Evolutionary conservation across 345 rosid species (phyloP).

Genomic region (Eucalyptus curtisii): DNA sequence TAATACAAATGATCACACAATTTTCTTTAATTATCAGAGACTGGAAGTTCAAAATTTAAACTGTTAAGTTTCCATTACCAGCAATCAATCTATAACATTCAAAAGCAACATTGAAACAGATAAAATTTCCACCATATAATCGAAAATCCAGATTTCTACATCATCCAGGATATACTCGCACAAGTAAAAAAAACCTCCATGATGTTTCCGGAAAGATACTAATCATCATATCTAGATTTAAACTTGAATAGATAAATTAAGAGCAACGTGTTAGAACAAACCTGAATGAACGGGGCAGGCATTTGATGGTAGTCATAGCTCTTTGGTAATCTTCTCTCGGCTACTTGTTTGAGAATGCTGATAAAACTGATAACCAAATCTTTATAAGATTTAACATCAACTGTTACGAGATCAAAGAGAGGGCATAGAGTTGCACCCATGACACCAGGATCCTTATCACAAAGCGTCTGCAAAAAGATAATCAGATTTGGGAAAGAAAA

Average conservation of each 20-base stretch:
- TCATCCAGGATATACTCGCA: not conserved
- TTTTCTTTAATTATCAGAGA: not conserved
- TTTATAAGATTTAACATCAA: conserved; percentile 63
- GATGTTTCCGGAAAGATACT: not conserved
- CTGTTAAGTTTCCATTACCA: not conserved
- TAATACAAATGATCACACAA: not conserved
- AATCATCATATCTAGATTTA: not conserved
- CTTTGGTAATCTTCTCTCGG: conserved; percentile 86
- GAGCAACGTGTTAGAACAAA: not conserved
- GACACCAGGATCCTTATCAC: conserved; percentile 95
- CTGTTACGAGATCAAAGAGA: conserved; percentile 67
- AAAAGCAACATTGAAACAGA: not conserved
- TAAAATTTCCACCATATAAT: not conserved
- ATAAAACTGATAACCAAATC: conserved; percentile 89
- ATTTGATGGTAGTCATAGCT: conserved; percentile 89
- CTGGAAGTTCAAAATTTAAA: not conserved
- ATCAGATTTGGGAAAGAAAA: not conserved
- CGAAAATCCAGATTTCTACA: not conserved
- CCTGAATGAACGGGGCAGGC: conserved; percentile 99
- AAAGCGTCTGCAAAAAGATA: conserved; percentile 44
- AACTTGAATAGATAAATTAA: not conserved
- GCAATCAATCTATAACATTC: not conserved
- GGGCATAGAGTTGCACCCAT: conserved; percentile 99
- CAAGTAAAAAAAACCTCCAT: not conserved
- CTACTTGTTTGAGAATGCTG: conserved; percentile 91